phyloP scores from a whole-genome alignment of 2,329 filamentous ascomycete genomes.

The Penicillium italicum region DNA sequence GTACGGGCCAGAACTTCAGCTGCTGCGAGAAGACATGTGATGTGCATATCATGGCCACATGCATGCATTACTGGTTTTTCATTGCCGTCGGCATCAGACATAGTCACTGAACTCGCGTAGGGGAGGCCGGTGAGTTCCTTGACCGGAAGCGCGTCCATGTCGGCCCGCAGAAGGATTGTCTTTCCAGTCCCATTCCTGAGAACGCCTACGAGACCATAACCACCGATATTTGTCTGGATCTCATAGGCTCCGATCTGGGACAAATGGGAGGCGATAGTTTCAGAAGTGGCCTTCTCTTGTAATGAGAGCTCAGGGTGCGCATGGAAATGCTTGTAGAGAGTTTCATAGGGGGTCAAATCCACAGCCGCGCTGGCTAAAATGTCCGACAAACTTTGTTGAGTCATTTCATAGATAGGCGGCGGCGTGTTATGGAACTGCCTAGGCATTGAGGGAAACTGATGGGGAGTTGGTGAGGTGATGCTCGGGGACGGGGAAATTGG shows the following conservation, averaged over 20 bases:
- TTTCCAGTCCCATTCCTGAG: slow-evolving; percentile 43
- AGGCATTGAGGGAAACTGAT: not conserved
- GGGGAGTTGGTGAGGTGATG: not conserved
- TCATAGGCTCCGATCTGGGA: slow-evolving; percentile 31
- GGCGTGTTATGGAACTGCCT: not conserved
- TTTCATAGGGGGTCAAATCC: slow-evolving; percentile 48
- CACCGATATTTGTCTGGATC: slow-evolving; percentile 46
- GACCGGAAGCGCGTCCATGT: slow-evolving; percentile 51
- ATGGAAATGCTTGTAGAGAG: slow-evolving; percentile 58
- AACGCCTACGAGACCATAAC: slow-evolving; percentile 45
- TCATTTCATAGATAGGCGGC: slow-evolving; percentile 22
- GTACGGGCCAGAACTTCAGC: slow-evolving; percentile 49
- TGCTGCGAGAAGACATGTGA: slow-evolving; percentile 54
- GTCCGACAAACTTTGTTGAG: slow-evolving; percentile 17
- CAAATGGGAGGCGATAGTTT: slow-evolving; percentile 46
- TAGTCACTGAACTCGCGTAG: slow-evolving; percentile 47
- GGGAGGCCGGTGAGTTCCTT: slow-evolving; percentile 47
- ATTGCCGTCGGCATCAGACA: slow-evolving; percentile 48
- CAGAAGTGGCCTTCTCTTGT: slow-evolving; percentile 54
- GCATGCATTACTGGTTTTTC: slow-evolving; percentile 60
- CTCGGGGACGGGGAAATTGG: not conserved
- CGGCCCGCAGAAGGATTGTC: slow-evolving; percentile 48
- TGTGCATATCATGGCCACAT: slow-evolving; percentile 61
- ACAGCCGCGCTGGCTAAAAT: slow-evolving; percentile 18
- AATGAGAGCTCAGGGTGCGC: slow-evolving; percentile 57